phyloP scores from a whole-genome alignment of 176 grass and related monocot genomes.

The Ampelocalamus luodianensis region DNA sequence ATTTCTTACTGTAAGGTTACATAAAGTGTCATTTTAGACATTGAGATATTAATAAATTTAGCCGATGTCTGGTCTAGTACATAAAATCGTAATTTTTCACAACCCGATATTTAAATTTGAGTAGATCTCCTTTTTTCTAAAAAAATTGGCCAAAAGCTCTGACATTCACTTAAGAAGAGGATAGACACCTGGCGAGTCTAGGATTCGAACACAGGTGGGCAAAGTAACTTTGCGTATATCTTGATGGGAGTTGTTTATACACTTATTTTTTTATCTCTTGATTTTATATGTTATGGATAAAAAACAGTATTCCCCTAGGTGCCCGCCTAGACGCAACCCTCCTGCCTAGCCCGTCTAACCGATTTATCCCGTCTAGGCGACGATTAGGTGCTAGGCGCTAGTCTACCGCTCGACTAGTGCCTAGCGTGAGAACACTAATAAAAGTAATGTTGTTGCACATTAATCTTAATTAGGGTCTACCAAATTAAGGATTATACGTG shows the following conservation, averaged over 20 bases:
- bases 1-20: not conserved
- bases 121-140: not conserved
- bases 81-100: not conserved
- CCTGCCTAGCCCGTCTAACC: no score
- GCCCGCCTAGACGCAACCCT: no score
- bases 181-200: no score
- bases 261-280: not conserved
- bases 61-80: not conserved
- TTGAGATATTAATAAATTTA: not conserved
- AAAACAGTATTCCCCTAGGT: no score
- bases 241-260: not conserved
- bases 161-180: no score
- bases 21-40: not conserved
- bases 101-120: not conserved
- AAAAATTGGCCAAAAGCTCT: no score
- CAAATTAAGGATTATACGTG: not conserved
- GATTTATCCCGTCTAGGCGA: no score
- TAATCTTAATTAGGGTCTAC: not conserved
- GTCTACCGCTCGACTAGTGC: no score
- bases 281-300: not conserved
- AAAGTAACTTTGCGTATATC: no score
- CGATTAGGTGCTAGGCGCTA: no score
- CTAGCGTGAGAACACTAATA: not conserved
- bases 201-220: no score
- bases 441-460: not conserved